These are phyloP conservation scores for Staphylotrichum tortipilum DNA, from an alignment of 495 filamentous ascomycete genomes.

Conservation along the genomic window DNA sequence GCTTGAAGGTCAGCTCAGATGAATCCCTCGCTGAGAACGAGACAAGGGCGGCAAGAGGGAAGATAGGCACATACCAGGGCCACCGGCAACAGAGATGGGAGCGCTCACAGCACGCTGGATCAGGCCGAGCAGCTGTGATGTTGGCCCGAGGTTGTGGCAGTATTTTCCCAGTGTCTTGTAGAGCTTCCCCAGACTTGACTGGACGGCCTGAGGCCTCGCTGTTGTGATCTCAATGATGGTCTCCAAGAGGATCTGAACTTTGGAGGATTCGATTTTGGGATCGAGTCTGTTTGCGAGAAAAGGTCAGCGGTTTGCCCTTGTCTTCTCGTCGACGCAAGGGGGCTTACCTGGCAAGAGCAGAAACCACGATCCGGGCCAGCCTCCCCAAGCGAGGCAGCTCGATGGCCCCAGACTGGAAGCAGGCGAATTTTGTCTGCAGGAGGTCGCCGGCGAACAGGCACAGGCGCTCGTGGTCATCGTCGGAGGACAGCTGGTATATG, in stretches of 20 bases:
- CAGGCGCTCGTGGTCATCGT: slow-evolving; percentile 30
- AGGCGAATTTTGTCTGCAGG: slow-evolving; percentile 20
- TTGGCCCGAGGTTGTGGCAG: slow-evolving; percentile 13
- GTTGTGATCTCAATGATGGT: slow-evolving; percentile 8
- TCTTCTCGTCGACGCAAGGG: not conserved
- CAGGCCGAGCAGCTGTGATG: not conserved
- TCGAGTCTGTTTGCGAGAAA: slow-evolving; percentile 6
- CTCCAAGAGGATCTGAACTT: slow-evolving; percentile 10
- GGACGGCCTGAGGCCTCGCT: slow-evolving; percentile 10
- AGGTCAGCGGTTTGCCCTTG: not conserved
- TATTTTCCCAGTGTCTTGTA: slow-evolving; percentile 19
- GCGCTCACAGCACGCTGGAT: slow-evolving; percentile 13
- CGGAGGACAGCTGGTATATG: slow-evolving; percentile 19
- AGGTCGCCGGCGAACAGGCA: slow-evolving; percentile 31
- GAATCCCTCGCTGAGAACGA: no score
- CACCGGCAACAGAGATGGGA: slow-evolving; percentile 11
- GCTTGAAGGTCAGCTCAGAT: no score
- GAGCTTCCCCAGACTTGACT: slow-evolving; percentile 9
- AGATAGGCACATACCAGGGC: slow-evolving; percentile 12
- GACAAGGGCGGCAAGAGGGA: not conserved
- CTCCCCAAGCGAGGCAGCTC: slow-evolving; percentile 22
- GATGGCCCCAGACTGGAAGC: slow-evolving; percentile 16
- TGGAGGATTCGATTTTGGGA: not conserved
- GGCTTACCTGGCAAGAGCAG: slow-evolving; percentile 24
- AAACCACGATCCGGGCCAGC: slow-evolving; percentile 27